Percentiles rank a stretch among this genome's conserved stretches.
These are phyloP conservation scores for Trametes sp. DNA, from an alignment of 1,284 basidiomycete genomes.

Conservation along the genomic window DNA sequence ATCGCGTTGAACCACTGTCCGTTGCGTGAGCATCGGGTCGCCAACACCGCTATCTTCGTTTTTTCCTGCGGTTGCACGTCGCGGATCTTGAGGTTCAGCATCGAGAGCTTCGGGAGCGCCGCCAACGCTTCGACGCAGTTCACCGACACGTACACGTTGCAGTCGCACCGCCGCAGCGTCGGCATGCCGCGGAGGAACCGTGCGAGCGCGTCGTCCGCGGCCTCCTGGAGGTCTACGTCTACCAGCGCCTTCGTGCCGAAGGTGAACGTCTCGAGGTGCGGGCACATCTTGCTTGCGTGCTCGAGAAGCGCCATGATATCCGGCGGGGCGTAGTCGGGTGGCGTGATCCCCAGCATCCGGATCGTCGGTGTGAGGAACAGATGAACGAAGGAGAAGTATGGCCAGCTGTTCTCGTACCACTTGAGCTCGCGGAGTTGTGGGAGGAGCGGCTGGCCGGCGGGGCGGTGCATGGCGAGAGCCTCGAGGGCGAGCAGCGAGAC, in stretches of 20 bases:
- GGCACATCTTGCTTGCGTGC: neutral
- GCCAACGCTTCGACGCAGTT: neutral
- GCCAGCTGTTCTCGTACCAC: neutral
- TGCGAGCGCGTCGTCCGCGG: neutral
- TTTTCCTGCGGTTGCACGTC: neutral
- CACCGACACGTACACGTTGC: neutral
- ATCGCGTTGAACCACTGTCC: neutral
- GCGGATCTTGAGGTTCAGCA: neutral
- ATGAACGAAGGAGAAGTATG: neutral
- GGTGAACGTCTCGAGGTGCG: too few species aligned
- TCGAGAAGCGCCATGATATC: neutral
- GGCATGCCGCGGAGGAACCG: neutral
- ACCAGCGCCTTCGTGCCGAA: too few species aligned
- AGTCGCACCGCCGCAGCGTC: neutral
- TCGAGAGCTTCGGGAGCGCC: neutral
- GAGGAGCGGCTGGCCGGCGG: neutral
- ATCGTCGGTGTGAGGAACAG: constrained; percentile 3
- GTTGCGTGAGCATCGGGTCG: neutral
- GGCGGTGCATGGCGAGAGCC: neutral
- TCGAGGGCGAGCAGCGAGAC: neutral
- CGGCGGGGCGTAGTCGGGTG: neutral
- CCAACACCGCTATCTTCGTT: neutral
- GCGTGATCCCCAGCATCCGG: neutral
- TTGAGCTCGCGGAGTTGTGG: constrained; percentile 1
- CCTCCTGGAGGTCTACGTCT: neutral